Base-by-base conservation (phyloP, 2,329 filamentous ascomycete genomes). In the Coniochaeta sp. region DNA sequence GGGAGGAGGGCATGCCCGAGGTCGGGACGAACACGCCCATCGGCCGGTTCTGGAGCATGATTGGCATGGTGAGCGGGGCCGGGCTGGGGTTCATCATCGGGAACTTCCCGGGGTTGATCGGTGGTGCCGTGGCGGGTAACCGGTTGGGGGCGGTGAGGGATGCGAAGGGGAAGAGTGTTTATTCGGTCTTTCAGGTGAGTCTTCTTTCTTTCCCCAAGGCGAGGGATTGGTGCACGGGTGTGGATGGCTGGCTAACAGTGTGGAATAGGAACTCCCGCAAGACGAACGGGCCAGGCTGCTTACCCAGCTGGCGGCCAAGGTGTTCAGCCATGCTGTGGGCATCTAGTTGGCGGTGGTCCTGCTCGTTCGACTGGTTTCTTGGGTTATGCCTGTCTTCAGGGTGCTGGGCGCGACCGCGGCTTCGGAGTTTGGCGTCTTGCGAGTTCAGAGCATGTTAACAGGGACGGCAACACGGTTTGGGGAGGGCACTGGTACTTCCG, bases 1-100 rank as follows among this genome's bases (percentile, higher is more conserved):
- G 86, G 63, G 82, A 96, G 65, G 78, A 96, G 71, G 80, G 90
- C 58, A 82, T 97, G 77, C 88, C 89, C 0, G 88, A 91, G 61
- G 79, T 81, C 12, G 75, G 76, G 4, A 78, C 79, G 16, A 79
- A 77, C 47, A 64, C 68, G 46, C 77, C 77, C 1, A 92, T 83
- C 2, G 77, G 81, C 55, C 84, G 84, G 60, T 95, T 99, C 69
- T 99, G 94, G 92, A 79, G 84, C 52, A 69, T 96, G 56, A 66
- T 96, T 1, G 94, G 94, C 3, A 91, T 90, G 1, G 68, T 92
- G 35, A 94, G 89, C 63, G 94, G 94, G 28, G 92, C 86, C 12
- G 89, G 90, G 3, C 79, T 99, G 67, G 94, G 94, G 0, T 97
- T 97, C 68, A 99, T 99, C 59, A 80, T 97, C 24, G 94, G 86